Base-by-base conservation (phyloP, 2,329 filamentous ascomycete species). In the Verticillium klebahnii region DNA sequence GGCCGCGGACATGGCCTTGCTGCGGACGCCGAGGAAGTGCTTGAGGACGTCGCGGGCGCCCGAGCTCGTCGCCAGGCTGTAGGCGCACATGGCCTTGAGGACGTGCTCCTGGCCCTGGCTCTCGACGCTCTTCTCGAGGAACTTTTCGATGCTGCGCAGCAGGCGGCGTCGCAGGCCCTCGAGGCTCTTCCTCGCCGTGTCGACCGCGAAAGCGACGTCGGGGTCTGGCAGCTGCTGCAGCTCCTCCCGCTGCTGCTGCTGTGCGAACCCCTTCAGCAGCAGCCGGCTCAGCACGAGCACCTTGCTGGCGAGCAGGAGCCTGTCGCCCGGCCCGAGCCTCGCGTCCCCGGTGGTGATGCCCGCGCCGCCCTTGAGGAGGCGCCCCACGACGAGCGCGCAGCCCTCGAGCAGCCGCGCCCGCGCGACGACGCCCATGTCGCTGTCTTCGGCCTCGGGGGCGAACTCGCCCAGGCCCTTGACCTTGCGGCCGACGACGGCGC, bases 31-130 rank as follows among this genome's bases (percentile, higher is more conserved):
- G 58, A 96, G 82, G 68, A 97, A 94, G 74, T 95, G 88, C 8
- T 86, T 81, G 60, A 97, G 75, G 0, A 92, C 89, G 71, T 97
- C 93, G 62, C 85, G 87, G 0, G 91, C 87, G 0, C 92, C 90
- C 0, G 90, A 92, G 69, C 86, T 96, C 3, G 90, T 93, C 1
- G 88, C 86, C 58, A 98, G 80, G 64, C 92, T 93, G 72, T 93
- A 93, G 0, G 93, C 93, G 61, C 88, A 90, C 67, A 97, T 81
- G 0, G 89, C 87, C 67, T 92, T 89, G 14, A 94, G 78, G 17
- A 95, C 81, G 25, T 84, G 80, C 63, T 80, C 69, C 62, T 81
- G 69, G 67, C 81, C 67, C 63, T 73, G 64, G 70, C 78, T 64
- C 69, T 82, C 73, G 82, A 88, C 83, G 31, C 88, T 83, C 57